Conservation (phyloP, 768 basidiomycete species). For the Termitomyces titanicus region DNA sequence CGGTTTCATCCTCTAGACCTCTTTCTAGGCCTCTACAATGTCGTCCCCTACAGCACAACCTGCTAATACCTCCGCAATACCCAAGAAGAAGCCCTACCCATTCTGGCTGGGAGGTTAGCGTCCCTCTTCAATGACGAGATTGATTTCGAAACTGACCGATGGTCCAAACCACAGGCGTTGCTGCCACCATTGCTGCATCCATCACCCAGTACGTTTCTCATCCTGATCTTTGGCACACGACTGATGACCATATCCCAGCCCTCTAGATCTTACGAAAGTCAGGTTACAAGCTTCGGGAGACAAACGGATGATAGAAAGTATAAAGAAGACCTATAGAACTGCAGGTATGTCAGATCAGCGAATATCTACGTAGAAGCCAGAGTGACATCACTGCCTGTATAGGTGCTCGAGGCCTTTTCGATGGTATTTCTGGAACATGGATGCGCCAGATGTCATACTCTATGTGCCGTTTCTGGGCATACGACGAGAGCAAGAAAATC, state of each 20-base stretch:
- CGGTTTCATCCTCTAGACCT: slow-evolving; percentile 5
- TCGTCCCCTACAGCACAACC: slow-evolving; percentile 10
- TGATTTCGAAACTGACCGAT: not conserved
- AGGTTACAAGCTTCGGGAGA: slow-evolving; percentile 89
- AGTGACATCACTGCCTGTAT: slow-evolving; percentile 20
- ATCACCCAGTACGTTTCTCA: slow-evolving; percentile 66
- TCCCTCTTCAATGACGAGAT: not conserved
- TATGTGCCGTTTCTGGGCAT: slow-evolving; percentile 90
- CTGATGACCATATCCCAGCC: slow-evolving; percentile 34
- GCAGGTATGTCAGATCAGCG: slow-evolving; percentile 50
- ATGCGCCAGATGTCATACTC: slow-evolving; percentile 93
- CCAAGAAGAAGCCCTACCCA: slow-evolving; percentile 72
- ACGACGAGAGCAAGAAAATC: slow-evolving; percentile 86
- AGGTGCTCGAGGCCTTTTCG: slow-evolving; percentile 72
- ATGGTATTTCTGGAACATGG: slow-evolving; percentile 87
- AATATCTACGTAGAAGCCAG: not conserved
- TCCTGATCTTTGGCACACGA: not conserved
- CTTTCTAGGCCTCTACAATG: slow-evolving; percentile 6
- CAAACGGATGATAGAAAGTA: slow-evolving; percentile 82
- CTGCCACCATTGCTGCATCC: slow-evolving; percentile 85
- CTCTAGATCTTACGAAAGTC: slow-evolving; percentile 88
- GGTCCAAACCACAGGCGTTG: slow-evolving; percentile 49
- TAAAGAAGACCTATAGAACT: slow-evolving; percentile 78
- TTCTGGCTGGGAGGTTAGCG: slow-evolving; percentile 78
- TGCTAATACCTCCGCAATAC: slow-evolving; percentile 12